These are phyloP conservation scores for Saturnispora bothae DNA, from an alignment of 805 yeast genomes.

Conservation along the genomic window DNA sequence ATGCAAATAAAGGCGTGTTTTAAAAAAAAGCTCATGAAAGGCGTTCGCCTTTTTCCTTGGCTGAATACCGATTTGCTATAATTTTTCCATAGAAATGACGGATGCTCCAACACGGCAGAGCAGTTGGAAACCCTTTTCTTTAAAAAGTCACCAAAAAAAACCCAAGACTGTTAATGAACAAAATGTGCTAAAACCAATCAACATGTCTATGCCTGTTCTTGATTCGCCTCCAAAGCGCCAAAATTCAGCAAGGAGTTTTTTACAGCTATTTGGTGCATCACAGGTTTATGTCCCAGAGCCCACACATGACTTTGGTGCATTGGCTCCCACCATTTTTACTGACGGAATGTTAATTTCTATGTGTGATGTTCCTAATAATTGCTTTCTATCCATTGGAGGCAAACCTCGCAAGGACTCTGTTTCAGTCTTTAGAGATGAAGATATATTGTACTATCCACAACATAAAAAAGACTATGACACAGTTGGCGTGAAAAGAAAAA, in stretches of 20 bases:
- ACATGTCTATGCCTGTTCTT: neutral
- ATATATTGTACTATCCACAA: conserved; percentile 1
- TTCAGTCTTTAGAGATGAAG: conserved; percentile 4
- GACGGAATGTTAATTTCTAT: conserved; percentile 1
- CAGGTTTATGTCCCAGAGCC: neutral
- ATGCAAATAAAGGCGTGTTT: no score
- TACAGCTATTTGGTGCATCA: neutral
- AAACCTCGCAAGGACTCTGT: neutral
- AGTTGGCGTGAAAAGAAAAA: neutral
- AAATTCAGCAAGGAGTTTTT: neutral
- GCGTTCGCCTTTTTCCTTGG: no score
- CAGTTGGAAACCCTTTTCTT: neutral
- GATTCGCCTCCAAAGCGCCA: neutral
- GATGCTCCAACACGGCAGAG: neutral
- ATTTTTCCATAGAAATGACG: no score
- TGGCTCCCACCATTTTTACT: neutral
- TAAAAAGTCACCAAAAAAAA: neutral
- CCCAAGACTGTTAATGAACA: neutral
- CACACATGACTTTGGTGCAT: conserved; percentile 1
- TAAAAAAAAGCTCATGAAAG: no score
- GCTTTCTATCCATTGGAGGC: neutral
- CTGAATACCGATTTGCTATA: no score
- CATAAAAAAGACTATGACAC: neutral
- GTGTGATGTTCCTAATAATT: neutral
- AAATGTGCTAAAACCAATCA: neutral